Evolutionary conservation across 139 green algal genomes (phyloP).

Genomic region (Chlamydomonas sp.): DNA sequence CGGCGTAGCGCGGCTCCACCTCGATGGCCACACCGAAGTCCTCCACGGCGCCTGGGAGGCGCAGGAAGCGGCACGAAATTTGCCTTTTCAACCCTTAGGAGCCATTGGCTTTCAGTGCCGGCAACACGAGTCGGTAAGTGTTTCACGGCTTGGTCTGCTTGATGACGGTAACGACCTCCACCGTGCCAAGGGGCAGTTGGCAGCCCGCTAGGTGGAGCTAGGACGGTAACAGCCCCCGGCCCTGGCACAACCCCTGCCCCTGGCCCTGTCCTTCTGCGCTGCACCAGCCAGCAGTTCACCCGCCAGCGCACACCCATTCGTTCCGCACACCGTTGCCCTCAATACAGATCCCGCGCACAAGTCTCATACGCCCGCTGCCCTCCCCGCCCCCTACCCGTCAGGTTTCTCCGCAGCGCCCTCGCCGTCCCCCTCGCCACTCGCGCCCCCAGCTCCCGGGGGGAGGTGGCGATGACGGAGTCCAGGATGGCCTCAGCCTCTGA

Average conservation of each 20-base stretch:
- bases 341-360: too few relatives aligned
- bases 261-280: too few relatives aligned
- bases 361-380: not conserved
- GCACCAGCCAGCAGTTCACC: too few relatives aligned
- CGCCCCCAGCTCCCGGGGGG: constrained; percentile 61
- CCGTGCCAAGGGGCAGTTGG: constrained; percentile 50
- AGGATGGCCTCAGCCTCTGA: constrained; percentile 72
- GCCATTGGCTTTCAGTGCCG: too few relatives aligned
- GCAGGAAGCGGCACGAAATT: not conserved
- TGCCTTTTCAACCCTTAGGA: not conserved
- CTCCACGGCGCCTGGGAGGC: constrained; percentile 65
- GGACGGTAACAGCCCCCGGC: not conserved
- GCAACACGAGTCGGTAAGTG: constrained; percentile 48
- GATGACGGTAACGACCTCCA: constrained; percentile 83
- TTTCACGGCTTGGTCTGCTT: constrained; percentile 76
- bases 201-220: not conserved
- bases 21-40: constrained; percentile 86
- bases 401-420: constrained; percentile 69
- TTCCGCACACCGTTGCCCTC: too few relatives aligned
- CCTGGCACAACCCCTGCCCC: too few relatives aligned
- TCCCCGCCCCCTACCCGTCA: constrained; percentile 55
- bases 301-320: not conserved
- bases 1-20: constrained; percentile 71
- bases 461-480: constrained; percentile 62
- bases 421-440: constrained; percentile 83